These are phyloP conservation scores for Telfairia occidentalis DNA, from an alignment of 331 rosid genomes.

Conservation along the genomic window DNA sequence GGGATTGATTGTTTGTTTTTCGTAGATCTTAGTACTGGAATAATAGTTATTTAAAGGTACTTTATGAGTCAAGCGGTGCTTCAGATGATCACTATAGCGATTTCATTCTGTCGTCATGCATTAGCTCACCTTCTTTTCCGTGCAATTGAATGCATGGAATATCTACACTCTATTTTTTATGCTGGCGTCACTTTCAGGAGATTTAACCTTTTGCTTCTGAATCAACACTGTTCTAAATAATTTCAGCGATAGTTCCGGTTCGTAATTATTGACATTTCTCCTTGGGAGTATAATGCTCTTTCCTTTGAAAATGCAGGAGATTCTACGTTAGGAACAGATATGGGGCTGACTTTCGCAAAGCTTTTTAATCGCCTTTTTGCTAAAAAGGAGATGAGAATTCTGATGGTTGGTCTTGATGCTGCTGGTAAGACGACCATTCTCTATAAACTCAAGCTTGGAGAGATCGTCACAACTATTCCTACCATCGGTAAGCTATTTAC, in stretches of 20 bases:
- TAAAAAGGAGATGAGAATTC: slow-evolving; percentile 28
- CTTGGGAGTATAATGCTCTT: background rate
- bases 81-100: background rate
- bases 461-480: slow-evolving; percentile 57
- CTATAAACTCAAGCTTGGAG: slow-evolving; percentile 57
- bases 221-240: background rate
- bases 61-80: slow-evolving; percentile 2
- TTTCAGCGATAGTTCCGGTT: background rate
- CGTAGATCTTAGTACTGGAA: background rate
- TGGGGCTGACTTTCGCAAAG: slow-evolving; percentile 19
- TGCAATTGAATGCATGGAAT: background rate
- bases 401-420: slow-evolving; percentile 68
- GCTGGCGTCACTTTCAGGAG: background rate
- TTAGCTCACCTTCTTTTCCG: background rate
- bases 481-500: slow-evolving; percentile 38
- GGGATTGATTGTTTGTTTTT: background rate
- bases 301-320: background rate
- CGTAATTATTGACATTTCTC: background rate
- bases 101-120: background rate
- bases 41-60: background rate
- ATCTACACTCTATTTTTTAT: background rate
- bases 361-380: slow-evolving; percentile 21
- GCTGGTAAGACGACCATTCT: slow-evolving; percentile 60
- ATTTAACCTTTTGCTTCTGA: background rate
- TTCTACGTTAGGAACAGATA: background rate